A percentile compares a stretch with the other conserved stretches of the same genome.
phyloP scores from a whole-genome alignment of 1,284 basidiomycete genomes.

The Austropuccinia psidii region DNA sequence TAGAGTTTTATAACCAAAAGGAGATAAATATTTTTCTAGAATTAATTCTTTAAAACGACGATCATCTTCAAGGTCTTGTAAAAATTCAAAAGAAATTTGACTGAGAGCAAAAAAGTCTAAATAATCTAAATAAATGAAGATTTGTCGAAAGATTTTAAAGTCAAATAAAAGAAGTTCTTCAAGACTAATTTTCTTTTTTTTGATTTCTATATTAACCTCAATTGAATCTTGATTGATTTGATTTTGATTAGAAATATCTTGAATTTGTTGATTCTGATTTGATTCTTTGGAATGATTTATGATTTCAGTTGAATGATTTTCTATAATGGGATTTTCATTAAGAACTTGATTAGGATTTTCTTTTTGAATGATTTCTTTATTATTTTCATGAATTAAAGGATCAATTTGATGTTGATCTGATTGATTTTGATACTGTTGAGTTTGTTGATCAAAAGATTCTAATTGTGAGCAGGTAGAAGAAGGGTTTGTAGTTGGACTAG shows the following conservation, averaged over 20 bases:
- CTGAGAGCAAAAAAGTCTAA: constrained; percentile 32
- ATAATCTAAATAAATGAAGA: constrained; percentile 28
- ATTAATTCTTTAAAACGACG: constrained; percentile 16
- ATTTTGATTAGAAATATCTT: too few relatives aligned
- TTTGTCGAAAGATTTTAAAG: constrained; percentile 11
- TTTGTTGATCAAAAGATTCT: background rate
- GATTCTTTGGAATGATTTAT: too few relatives aligned
- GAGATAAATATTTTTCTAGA: constrained; percentile 13
- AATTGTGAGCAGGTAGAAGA: constrained; percentile 11
- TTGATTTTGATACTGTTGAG: background rate
- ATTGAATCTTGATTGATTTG: too few relatives aligned
- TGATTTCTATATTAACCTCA: too few relatives aligned
- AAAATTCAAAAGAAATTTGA: constrained; percentile 22
- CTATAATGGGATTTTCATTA: too few relatives aligned
- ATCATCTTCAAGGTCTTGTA: constrained; percentile 21
- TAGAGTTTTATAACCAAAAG: constrained; percentile 24
- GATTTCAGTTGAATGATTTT: too few relatives aligned
- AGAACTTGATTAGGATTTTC: too few relatives aligned
- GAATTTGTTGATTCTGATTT: too few relatives aligned
- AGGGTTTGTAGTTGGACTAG: constrained; percentile 3
- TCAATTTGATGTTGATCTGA: too few relatives aligned
- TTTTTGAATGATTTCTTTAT: too few relatives aligned
- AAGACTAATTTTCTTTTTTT: constrained; percentile 11
- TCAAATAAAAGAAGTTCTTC: constrained; percentile 1
- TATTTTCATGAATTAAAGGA: too few relatives aligned